Evolutionary conservation across 2,329 filamentous ascomycete species (phyloP).

Genomic region (Sclerotinia glacialis): DNA sequence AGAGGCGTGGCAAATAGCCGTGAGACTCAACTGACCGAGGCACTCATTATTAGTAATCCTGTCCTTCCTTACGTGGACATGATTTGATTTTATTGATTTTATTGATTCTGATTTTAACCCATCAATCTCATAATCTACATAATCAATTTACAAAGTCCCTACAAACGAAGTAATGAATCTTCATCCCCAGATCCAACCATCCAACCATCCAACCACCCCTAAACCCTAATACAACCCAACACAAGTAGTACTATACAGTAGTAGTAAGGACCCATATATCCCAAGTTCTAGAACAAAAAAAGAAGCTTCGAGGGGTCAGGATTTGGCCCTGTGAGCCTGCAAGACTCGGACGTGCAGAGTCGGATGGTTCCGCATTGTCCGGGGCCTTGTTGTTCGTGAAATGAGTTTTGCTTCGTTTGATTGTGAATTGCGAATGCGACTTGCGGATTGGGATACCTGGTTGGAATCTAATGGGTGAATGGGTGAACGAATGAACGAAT

Average conservation of each 20-base stretch:
- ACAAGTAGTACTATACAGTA: too few relatives aligned
- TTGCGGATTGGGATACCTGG: not conserved
- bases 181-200: not conserved
- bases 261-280: too few relatives aligned
- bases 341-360: not conserved
- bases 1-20: too few relatives aligned
- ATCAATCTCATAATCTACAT: not conserved
- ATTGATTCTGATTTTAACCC: too few relatives aligned
- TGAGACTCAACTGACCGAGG: not conserved
- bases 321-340: not conserved
- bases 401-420: not conserved
- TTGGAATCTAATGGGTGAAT: not conserved
- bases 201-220: too few relatives aligned
- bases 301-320: not conserved
- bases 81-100: not conserved
- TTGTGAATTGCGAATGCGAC: not conserved
- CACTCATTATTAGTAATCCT: not conserved
- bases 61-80: not conserved
- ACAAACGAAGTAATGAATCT: not conserved
- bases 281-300: slow-evolving; percentile 2
- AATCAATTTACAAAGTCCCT: not conserved
- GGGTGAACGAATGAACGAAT: not conserved
- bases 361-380: not conserved
- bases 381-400: slow-evolving; percentile 1
- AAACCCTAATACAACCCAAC: too few relatives aligned